These are phyloP conservation scores for Patellifolia procumbens DNA, from an alignment of 179 eudicot species.

Conservation along the genomic window DNA sequence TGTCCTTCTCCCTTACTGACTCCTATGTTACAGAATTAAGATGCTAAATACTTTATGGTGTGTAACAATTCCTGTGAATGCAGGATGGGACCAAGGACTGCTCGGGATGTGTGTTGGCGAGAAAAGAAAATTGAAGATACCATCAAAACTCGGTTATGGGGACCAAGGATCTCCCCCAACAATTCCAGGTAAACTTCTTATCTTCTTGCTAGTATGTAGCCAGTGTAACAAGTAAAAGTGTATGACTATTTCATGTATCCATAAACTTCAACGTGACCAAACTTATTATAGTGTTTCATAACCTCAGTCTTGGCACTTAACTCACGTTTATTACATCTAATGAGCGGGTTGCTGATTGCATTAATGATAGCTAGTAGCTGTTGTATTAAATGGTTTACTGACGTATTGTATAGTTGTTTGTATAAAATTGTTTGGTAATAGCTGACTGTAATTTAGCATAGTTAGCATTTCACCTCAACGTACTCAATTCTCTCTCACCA, in stretches of 20 bases:
- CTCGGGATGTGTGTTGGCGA: slow-evolving; percentile 95
- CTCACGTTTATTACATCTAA: no score
- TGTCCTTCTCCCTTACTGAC: not conserved
- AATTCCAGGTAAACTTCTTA: slow-evolving; percentile 70
- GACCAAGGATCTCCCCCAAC: slow-evolving; percentile 94
- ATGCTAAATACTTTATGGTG: slow-evolving; percentile 9
- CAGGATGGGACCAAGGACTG: slow-evolving; percentile 99
- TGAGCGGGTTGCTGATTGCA: no score
- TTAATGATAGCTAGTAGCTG: no score
- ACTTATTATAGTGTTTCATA: not conserved
- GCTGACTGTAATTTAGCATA: no score
- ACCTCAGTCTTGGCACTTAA: no score
- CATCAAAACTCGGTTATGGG: slow-evolving; percentile 94
- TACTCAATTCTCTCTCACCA: no score
- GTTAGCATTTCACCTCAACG: no score
- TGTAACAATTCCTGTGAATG: slow-evolving; percentile 20
- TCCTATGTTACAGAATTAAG: not conserved
- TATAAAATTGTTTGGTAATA: no score
- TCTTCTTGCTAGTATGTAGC: not conserved
- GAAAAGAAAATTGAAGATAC: slow-evolving; percentile 93
- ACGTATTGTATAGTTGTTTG: no score
- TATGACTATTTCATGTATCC: not conserved
- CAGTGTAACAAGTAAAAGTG: not conserved
- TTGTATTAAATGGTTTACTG: no score
- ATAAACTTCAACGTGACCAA: not conserved